phyloP scores from a whole-genome alignment of 345 rosid species.

The Lepidium aucheri region DNA sequence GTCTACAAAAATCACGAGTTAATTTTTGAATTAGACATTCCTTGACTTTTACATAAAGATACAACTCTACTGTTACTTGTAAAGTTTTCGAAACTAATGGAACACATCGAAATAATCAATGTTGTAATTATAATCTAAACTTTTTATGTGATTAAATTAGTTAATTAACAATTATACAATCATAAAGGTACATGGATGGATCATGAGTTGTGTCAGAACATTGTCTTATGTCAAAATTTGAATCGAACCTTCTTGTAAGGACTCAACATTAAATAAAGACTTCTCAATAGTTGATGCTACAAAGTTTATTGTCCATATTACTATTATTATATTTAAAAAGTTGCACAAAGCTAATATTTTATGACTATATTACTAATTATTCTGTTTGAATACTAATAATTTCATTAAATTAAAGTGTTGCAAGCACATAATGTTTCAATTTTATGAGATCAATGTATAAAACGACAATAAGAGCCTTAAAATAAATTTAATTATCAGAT shows the following conservation, averaged over 20 bases:
- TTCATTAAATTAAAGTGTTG: not conserved
- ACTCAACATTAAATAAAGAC: not conserved
- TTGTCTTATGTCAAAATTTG: conserved; percentile 22
- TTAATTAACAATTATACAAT: not conserved
- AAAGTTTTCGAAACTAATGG: conserved; percentile 8
- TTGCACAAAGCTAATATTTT: not conserved
- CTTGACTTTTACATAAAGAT: conserved; percentile 17
- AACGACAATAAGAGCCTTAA: not conserved
- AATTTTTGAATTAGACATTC: conserved; percentile 2
- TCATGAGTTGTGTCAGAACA: conserved; percentile 25
- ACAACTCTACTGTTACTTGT: conserved; percentile 1
- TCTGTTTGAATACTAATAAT: not conserved
- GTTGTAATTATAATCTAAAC: not conserved
- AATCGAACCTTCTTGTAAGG: conserved; percentile 25
- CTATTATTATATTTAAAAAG: not conserved
- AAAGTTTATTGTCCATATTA: not conserved
- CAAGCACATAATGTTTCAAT: conserved; percentile 12
- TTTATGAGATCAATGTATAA: not conserved
- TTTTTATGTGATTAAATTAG: not conserved
- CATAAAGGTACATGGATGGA: conserved; percentile 15
- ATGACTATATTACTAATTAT: not conserved
- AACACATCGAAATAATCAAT: conserved; percentile 8
- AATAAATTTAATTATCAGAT: conserved; percentile 18
- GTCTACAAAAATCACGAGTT: not conserved
- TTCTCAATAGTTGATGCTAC: not conserved